A percentile compares a stretch with the other conserved stretches of the same genome.
Evolutionary conservation across 352 stramenopile species (phyloP).

Genomic region (Globisporangium paroecandrum): DNA sequence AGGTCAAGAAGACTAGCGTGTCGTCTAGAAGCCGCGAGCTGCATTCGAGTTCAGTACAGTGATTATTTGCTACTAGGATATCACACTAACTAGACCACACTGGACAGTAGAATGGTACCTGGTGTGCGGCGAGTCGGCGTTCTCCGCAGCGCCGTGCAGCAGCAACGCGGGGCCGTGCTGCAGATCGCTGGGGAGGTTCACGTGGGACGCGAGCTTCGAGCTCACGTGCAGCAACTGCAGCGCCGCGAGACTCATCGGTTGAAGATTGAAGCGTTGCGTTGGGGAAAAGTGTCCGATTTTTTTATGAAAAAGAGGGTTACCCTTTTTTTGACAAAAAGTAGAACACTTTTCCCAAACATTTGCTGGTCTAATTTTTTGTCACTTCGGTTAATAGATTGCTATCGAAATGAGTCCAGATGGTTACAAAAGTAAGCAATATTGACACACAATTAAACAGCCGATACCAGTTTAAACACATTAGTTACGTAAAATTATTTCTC

Average conservation of each 20-base stretch:
- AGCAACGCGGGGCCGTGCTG: constrained; percentile 31
- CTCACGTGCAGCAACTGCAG: constrained; percentile 27
- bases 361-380: no score
- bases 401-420: no score
- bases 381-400: no score
- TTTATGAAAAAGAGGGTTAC: no score
- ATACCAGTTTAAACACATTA: no score
- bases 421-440: no score
- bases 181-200: constrained; percentile 24
- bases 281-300: no score
- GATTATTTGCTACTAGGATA: background rate
- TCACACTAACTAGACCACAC: background rate
- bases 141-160: constrained; percentile 22
- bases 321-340: no score
- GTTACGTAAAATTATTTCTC: no score
- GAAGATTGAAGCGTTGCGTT: no score
- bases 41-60: background rate
- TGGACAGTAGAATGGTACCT: constrained; percentile 18
- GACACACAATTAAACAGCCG: no score
- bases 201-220: constrained; percentile 25
- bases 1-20: constrained; percentile 44
- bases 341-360: no score
- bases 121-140: constrained; percentile 34
- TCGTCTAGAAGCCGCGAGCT: constrained; percentile 36
- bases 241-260: background rate